Conservation (phyloP, 495 filamentous ascomycete genomes). For the Trypethelium eluteriae region DNA sequence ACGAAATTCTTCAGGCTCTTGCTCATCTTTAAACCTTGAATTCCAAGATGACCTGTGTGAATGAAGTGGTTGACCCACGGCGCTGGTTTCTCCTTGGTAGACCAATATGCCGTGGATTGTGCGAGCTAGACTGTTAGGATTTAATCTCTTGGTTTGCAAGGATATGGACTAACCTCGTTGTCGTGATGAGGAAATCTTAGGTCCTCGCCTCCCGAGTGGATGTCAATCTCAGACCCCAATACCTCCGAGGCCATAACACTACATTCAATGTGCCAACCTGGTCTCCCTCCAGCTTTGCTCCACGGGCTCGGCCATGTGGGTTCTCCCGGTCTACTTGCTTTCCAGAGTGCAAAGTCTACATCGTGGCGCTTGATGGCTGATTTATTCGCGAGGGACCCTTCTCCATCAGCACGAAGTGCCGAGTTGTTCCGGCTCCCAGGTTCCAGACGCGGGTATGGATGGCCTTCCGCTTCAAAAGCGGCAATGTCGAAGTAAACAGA, state of each 20-base stretch:
- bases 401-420: slow-evolving; percentile 77
- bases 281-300: slow-evolving; percentile 63
- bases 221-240: slow-evolving; percentile 75
- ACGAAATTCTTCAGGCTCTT: slow-evolving; percentile 95
- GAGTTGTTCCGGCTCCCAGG: slow-evolving; percentile 82
- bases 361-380: slow-evolving; percentile 59
- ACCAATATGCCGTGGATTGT: slow-evolving; percentile 85
- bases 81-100: slow-evolving; percentile 19
- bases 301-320: slow-evolving; percentile 82
- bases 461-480: slow-evolving; percentile 75
- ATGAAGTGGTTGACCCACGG: slow-evolving; percentile 96
- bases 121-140: slow-evolving; percentile 36
- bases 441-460: slow-evolving; percentile 76
- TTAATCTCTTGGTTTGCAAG: no score
- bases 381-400: slow-evolving; percentile 65
- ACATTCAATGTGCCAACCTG: slow-evolving; percentile 98
- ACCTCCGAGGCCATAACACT: slow-evolving; percentile 89
- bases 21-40: slow-evolving; percentile 88
- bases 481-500: slow-evolving; percentile 93
- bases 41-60: slow-evolving; percentile 90
- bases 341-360: slow-evolving; percentile 92
- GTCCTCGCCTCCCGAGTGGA: slow-evolving; percentile 91
- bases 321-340: slow-evolving; percentile 84
- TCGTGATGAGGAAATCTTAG: slow-evolving; percentile 94
- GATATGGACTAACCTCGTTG: slow-evolving; percentile 51